phyloP scores from a whole-genome alignment of 805 yeast genomes.

The Saccharomyces eubayanus region DNA sequence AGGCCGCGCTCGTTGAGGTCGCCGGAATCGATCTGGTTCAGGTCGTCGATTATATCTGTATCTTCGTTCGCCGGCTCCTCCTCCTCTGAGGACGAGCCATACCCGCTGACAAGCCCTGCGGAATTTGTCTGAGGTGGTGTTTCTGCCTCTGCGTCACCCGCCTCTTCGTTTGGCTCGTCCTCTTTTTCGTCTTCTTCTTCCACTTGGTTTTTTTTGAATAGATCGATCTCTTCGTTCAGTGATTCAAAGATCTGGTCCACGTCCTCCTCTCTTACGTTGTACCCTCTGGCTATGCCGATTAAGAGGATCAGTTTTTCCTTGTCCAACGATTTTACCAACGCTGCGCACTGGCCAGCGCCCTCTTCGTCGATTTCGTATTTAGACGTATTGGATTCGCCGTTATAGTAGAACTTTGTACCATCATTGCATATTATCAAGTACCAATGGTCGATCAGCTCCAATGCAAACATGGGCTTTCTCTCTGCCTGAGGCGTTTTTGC shows the following conservation, averaged over 20 bases:
- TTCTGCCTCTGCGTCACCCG: background rate
- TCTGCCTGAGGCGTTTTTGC: constrained; percentile 1
- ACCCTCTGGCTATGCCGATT: constrained; percentile 22
- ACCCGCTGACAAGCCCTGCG: constrained; percentile 13
- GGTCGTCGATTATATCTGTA: constrained; percentile 4
- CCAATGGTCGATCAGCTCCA: constrained; percentile 33
- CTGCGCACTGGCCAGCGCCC: constrained; percentile 26
- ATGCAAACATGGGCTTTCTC: constrained; percentile 9
- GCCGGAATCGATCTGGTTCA: constrained; percentile 16
- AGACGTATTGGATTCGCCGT: constrained; percentile 24
- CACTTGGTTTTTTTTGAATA: constrained; percentile 7
- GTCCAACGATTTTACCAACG: constrained; percentile 25
- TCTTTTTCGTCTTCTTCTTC: constrained; percentile 6
- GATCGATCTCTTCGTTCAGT: constrained; percentile 10
- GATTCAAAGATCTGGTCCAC: constrained; percentile 12
- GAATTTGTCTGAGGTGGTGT: background rate
- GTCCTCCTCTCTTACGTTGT: constrained; percentile 3
- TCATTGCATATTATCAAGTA: constrained; percentile 33
- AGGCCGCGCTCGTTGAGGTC: constrained; percentile 2
- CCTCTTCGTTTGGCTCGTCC: background rate
- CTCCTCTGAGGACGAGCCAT: constrained; percentile 17
- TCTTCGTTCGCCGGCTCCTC: constrained; percentile 3
- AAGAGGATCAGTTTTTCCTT: constrained; percentile 19
- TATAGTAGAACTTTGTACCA: constrained; percentile 38
- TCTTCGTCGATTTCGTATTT: constrained; percentile 28